Evolutionary conservation across 768 basidiomycete species (phyloP).

Genomic region (Mycena amicta): DNA sequence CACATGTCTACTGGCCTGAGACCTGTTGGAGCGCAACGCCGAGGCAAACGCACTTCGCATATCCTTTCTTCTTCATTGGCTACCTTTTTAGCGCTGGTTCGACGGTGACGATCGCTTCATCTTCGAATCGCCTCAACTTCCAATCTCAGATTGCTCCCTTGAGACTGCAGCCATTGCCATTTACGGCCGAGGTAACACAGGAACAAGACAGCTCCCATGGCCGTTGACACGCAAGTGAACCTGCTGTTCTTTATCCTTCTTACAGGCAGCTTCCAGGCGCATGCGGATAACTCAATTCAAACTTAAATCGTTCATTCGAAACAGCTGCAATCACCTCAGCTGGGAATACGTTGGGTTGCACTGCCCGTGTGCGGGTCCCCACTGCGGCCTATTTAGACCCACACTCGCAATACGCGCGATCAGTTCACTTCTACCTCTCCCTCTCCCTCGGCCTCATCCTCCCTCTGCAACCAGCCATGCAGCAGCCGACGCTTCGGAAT

Average conservation of each 20-base stretch:
- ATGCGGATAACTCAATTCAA: conserved; percentile 62
- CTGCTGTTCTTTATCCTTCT: conserved; percentile 30
- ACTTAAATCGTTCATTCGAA: conserved; percentile 53
- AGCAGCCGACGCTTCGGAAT: conserved; percentile 73
- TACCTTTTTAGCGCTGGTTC: conserved; percentile 21
- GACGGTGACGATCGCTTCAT: conserved; percentile 11
- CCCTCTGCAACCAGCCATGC: conserved; percentile 49
- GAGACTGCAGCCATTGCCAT: background rate
- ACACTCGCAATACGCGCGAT: conserved; percentile 2
- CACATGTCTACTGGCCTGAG: background rate
- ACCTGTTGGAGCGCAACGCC: conserved; percentile 8
- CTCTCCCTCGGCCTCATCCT: conserved; percentile 22
- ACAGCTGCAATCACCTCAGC: conserved; percentile 33
- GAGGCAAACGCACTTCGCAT: conserved; percentile 17
- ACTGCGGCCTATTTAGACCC: conserved; percentile 19
- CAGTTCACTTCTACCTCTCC: conserved; percentile 17
- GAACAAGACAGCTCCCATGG: conserved; percentile 22
- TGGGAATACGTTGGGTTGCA: conserved; percentile 6
- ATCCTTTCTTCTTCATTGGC: conserved; percentile 19
- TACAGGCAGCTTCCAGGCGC: conserved; percentile 41
- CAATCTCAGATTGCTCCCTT: conserved; percentile 12
- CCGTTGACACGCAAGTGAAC: conserved; percentile 16
- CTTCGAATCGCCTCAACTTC: conserved; percentile 9
- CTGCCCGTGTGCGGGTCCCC: background rate
- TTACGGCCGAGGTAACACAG: background rate